Evolutionary conservation across 495 filamentous ascomycete genomes (phyloP).

Genomic region (Aspergillus ostianus): DNA sequence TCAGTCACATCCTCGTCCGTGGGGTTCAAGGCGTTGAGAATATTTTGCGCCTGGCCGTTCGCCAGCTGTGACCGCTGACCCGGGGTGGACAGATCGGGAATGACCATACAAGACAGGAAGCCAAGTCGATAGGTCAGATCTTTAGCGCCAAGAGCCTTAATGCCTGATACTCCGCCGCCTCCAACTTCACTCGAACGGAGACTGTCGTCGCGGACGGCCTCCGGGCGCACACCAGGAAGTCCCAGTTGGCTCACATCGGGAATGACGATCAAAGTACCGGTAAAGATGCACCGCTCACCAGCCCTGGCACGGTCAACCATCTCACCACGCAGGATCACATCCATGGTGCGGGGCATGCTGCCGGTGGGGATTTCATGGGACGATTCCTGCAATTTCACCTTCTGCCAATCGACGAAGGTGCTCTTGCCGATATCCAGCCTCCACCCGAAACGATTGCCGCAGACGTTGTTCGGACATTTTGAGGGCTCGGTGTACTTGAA

Average conservation of each 20-base stretch:
- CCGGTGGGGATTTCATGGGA: constrained; percentile 97
- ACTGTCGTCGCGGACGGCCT: constrained; percentile 81
- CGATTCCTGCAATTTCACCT: constrained; percentile 95
- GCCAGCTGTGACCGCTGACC: constrained; percentile 62
- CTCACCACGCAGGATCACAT: constrained; percentile 95
- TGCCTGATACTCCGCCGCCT: constrained; percentile 78
- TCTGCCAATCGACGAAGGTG: constrained; percentile 99
- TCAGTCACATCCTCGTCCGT: constrained; percentile 62
- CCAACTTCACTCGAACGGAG: constrained; percentile 75
- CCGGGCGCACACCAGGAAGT: constrained; percentile 79
- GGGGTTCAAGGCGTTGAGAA: constrained; percentile 78
- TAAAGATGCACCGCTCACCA: constrained; percentile 97
- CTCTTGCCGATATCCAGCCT: constrained; percentile 93
- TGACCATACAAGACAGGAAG: constrained; percentile 97
- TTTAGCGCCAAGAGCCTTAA: constrained; percentile 90
- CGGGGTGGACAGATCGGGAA: constrained; percentile 79
- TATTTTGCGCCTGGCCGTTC: constrained; percentile 72
- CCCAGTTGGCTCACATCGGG: constrained; percentile 95
- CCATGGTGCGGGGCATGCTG: constrained; percentile 98
- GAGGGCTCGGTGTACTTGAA: constrained; percentile 97
- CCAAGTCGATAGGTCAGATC: constrained; percentile 97
- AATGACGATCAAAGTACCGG: constrained; percentile 91
- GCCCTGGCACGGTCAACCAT: constrained; percentile 97
- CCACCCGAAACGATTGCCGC: constrained; percentile 87
- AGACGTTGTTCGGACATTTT: constrained; percentile 91